Base-by-base conservation (phyloP, 768 basidiomycete genomes). In the Panaeolus cyanescens region DNA sequence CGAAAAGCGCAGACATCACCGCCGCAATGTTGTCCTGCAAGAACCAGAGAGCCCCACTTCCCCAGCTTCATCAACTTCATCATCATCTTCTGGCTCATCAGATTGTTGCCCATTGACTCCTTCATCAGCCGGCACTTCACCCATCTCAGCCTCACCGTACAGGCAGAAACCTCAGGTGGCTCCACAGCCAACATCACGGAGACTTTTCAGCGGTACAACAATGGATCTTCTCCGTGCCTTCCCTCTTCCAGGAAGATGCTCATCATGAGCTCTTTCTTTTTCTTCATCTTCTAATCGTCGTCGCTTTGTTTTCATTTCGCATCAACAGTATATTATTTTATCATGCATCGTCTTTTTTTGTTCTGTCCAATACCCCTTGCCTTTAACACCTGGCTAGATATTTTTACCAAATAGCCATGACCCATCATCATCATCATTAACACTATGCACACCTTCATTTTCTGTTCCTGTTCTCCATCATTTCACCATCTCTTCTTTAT, bases 351-450 rank as follows among this genome's bases (percentile, higher is more conserved):
- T 30, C 45, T n/a, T 28, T 28, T 50, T 50, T 13, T 50, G 6
- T 34, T 34, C 13, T 34, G 7, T 7, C 10, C 25, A 50, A 50
- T 50, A 50, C 25, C 45, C 45, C 39, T 25, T 28, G 22, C 39
- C 39, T 42, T 42, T 8, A 42, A 5, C 39, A 42, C 19, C 25
- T 50, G 45, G 45, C 45, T 50, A 50, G 45, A 50, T 50, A 50
- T 50, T 50, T 50, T 50, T 50, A 50, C 45, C 45, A 50, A n/a
- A 50, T 50, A 50, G 45, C 45, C 45, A n/a, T n/a, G n/a, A n/a
- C n/a, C n/a, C n/a, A n/a, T n/a, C n/a, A n/a, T n/a, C n/a, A n/a
- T n/a, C n/a, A 28, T 50, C 25, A 25, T 50, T 28, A 28, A 25
- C 13, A 13, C 45, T 42, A 50, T 50, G 45, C 22, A 28, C 25